Percentiles rank a stretch among this genome's conserved stretches.
phyloP scores from a whole-genome alignment of 495 filamentous ascomycete genomes.

The Aspergillus incahuasiensis region DNA sequence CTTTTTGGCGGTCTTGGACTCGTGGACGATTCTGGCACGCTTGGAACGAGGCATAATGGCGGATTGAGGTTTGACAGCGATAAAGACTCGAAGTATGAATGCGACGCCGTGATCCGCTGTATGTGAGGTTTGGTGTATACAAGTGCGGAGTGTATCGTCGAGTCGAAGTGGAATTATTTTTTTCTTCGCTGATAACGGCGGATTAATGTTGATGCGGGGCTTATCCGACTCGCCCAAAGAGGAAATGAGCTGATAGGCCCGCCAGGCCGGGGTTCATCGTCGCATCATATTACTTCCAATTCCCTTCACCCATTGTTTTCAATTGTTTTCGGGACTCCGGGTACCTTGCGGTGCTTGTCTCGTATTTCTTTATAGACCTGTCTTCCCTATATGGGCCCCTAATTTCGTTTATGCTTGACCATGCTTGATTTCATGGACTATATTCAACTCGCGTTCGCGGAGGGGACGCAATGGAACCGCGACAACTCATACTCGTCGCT shows the following conservation, averaged over 20 bases:
- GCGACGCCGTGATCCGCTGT: not conserved
- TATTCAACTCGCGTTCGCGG: slow-evolving; percentile 87
- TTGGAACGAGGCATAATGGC: slow-evolving; percentile 91
- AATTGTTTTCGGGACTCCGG: not conserved
- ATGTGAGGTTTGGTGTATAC: slow-evolving; percentile 7
- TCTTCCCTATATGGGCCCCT: too few species aligned
- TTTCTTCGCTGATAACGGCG: slow-evolving; percentile 42
- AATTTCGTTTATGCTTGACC: slow-evolving; percentile 11
- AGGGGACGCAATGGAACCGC: slow-evolving; percentile 80
- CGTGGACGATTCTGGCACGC: slow-evolving; percentile 78
- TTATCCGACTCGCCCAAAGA: slow-evolving; percentile 35
- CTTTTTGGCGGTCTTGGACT: slow-evolving; percentile 89
- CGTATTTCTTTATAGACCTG: not conserved
- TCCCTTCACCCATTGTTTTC: not conserved
- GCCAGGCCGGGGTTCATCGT: not conserved
- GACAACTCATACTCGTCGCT: slow-evolving; percentile 91
- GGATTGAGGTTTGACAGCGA: not conserved
- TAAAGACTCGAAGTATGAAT: not conserved
- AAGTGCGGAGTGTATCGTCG: slow-evolving; percentile 12
- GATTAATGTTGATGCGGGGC: slow-evolving; percentile 35
- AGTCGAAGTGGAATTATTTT: slow-evolving; percentile 20
- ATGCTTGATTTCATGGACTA: slow-evolving; percentile 99
- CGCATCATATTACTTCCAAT: not conserved
- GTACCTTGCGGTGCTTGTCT: not conserved
- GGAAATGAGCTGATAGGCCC: slow-evolving; percentile 30